Evolutionary conservation across 495 filamentous ascomycete species (phyloP).

Genomic region (Penicillium subrubescens): DNA sequence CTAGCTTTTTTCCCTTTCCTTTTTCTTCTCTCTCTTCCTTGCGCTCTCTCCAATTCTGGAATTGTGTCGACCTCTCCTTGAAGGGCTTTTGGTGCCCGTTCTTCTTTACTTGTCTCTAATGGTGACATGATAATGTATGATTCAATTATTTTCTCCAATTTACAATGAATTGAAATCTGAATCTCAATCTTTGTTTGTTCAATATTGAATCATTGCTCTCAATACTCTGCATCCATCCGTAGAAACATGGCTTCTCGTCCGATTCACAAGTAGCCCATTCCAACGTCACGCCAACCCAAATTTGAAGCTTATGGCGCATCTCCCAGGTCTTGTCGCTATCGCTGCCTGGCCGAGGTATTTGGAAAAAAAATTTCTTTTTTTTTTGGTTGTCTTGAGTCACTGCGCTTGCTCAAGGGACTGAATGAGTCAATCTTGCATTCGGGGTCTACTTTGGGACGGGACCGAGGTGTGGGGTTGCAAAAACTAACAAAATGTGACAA

Average conservation of each 20-base stretch:
- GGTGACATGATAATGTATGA: conserved; percentile 34
- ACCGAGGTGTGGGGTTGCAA: not conserved
- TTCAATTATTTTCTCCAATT: conserved; percentile 17
- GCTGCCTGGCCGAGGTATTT: not conserved
- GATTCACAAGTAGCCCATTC: conserved; percentile 2
- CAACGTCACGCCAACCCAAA: not conserved
- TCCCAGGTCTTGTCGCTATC: not conserved
- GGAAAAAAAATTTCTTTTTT: too few species aligned
- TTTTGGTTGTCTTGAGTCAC: too few species aligned
- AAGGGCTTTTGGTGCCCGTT: conserved; percentile 9
- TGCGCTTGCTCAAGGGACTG: not conserved
- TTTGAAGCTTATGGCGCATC: not conserved
- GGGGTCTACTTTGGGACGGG: not conserved
- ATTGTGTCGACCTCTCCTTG: conserved; percentile 16
- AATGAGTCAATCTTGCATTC: not conserved
- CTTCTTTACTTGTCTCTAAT: conserved; percentile 30
- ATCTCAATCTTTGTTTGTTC: not conserved
- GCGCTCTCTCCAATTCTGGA: conserved; percentile 21
- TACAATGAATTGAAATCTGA: conserved; percentile 12
- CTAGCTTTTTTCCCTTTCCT: not conserved
- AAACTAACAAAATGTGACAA: not conserved
- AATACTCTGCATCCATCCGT: not conserved
- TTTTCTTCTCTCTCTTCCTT: not conserved
- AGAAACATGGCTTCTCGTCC: not conserved
- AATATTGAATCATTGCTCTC: not conserved